Evolutionary conservation across 75 land plant species (phyloP), one percentile per base, ranked within the genome.

Genomic region (Pinus tabuliformis): DNA sequence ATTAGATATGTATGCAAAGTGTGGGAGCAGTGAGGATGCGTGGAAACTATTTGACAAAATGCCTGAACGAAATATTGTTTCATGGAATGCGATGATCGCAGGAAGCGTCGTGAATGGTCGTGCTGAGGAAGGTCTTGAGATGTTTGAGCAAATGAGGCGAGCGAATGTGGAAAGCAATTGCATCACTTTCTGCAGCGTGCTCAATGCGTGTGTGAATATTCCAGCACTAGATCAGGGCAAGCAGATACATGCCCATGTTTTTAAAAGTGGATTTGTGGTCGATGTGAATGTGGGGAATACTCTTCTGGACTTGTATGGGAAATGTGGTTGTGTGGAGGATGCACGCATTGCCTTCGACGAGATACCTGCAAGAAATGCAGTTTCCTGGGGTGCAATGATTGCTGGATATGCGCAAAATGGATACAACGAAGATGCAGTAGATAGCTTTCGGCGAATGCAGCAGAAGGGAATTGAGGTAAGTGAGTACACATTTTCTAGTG

Each of bases 81-180:
- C 79, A 58, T 94, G 94, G 94, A 94, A 86, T 58, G 26, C 82
- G 13, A 89, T 94, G 60, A 88, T 94, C 16, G 87, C 96, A 62
- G 94, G 94, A 12, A 86, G 83, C 81, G 86, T 89, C 7, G 85
- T 85, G 33, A 81, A 89, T 86, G 94, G 94, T 13, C 82, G 82
- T 65, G 78, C 85, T 58, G 88, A 93, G 68, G 73, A 81, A 52
- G 81, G 78, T 28, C 3, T 66, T 28, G 9, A 30, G 33, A 28
- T 66, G 9, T 77, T 76, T 57, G 52, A 78, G 62, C 18, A 77
- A 42, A 45, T 78, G 78, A 61, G 61, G 61, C 56, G 21, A 33
- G 62, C 59, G 12, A 6, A 63, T 71, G 33, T 78, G 36, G 37
- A 72, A 17, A 22, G 64, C 30, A 70, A 81, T 77, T 21, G 15